Evolutionary conservation across 208 protist species (phyloP).

Genomic region (Trypanosoma melophagium): DNA sequence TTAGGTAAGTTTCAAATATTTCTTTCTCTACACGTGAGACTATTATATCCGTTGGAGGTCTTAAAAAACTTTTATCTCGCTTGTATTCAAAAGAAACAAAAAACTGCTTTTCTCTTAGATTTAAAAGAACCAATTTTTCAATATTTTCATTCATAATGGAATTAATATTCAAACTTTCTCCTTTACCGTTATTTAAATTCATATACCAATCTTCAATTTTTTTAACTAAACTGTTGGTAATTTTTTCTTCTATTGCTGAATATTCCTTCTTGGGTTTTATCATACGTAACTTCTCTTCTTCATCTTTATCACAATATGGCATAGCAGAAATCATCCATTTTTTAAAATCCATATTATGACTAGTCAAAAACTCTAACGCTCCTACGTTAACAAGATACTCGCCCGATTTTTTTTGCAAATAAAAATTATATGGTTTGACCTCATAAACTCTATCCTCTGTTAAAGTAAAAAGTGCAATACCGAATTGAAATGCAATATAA

Average conservation of each 20-base stretch:
- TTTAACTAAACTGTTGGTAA: conserved; percentile 17
- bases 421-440: conserved; percentile 80
- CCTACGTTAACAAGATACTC: conserved; percentile 36
- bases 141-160: conserved; percentile 16
- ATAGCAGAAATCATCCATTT: conserved; percentile 60
- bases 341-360: conserved; percentile 62
- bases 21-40: neutral
- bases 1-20: neutral
- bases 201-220: conserved; percentile 34
- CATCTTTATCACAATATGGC: conserved; percentile 38
- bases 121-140: conserved; percentile 10
- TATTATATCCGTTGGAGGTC: neutral
- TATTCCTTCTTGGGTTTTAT: neutral
- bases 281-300: conserved; percentile 26
- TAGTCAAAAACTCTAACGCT: conserved; percentile 46
- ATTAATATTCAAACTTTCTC: conserved; percentile 6
- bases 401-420: conserved; percentile 42
- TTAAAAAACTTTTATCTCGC: neutral
- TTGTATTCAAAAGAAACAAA: conserved; percentile 21
- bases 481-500: conserved; percentile 82
- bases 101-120: conserved; percentile 6
- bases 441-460: conserved; percentile 43
- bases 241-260: conserved; percentile 15
- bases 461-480: conserved; percentile 59
- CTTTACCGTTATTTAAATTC: neutral